Evolutionary conservation across 2,329 filamentous ascomycete genomes (phyloP).

Genomic region (Penicillium sp.): DNA sequence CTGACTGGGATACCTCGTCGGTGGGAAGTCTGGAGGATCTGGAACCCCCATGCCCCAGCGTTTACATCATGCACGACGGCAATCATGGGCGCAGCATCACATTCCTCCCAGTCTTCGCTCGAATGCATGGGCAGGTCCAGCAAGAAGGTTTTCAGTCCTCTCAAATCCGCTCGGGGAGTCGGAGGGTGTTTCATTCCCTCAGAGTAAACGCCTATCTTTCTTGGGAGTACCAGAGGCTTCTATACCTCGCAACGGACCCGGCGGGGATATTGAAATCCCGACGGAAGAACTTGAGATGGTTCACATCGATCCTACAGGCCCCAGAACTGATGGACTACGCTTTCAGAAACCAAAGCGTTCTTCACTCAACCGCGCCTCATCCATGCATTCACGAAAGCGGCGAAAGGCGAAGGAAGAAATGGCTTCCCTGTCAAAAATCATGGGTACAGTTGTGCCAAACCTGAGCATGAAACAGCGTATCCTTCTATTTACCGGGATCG

Average conservation of each 20-base stretch:
- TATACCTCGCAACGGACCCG: neutral
- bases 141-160: neutral
- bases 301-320: neutral
- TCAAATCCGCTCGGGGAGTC: neutral
- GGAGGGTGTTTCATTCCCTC: neutral
- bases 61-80: neutral
- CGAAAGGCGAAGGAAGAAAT: neutral
- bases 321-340: neutral
- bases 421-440: constrained; percentile 49
- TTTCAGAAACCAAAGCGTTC: neutral
- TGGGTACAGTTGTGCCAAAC: constrained; percentile 65
- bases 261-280: neutral
- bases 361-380: neutral
- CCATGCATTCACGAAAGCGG: neutral
- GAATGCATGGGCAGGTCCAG: neutral
- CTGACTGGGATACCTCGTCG: neutral
- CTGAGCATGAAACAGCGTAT: constrained; percentile 51
- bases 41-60: neutral
- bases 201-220: constrained; percentile 4
- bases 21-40: neutral
- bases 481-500: constrained; percentile 56
- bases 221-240: neutral
- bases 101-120: neutral
- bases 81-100: neutral
- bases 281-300: constrained; percentile 12